Percentiles rank a stretch among this genome's conserved stretches.
phyloP scores from a whole-genome alignment of 208 protist species.

The Leishmania amazonensis region DNA sequence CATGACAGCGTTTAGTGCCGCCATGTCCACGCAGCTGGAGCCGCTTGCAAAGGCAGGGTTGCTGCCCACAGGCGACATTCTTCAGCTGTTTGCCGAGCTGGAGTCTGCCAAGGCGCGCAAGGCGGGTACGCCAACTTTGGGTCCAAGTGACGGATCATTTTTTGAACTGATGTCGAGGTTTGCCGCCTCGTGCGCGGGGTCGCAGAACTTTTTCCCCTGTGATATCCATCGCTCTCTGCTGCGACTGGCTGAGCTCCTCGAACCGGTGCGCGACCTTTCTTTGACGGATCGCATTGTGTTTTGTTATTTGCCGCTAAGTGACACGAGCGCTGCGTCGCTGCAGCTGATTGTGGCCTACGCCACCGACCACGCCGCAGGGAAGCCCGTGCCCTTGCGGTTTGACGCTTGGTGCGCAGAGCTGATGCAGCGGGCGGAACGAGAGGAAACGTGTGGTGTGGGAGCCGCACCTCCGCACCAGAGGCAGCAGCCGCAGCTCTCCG shows the following conservation, averaged over 20 bases:
- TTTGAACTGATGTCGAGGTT: constrained; percentile 43
- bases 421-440: neutral
- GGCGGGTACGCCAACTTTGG: neutral
- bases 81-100: constrained; percentile 71
- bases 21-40: constrained; percentile 21
- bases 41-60: constrained; percentile 60
- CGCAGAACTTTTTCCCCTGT: constrained; percentile 69
- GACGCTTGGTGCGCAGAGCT: constrained; percentile 36
- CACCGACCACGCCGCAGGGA: constrained; percentile 45
- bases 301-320: constrained; percentile 77
- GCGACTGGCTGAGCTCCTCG: constrained; percentile 58
- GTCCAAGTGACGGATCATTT: constrained; percentile 26
- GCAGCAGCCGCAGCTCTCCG: neutral
- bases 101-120: constrained; percentile 15
- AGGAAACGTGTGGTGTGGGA: neutral
- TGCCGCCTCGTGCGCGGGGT: constrained; percentile 33
- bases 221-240: constrained; percentile 74
- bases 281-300: constrained; percentile 76
- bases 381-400: constrained; percentile 45
- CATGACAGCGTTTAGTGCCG: constrained; percentile 18
- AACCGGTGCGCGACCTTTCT: constrained; percentile 44
- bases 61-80: constrained; percentile 72
- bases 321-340: constrained; percentile 44
- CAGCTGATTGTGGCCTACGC: constrained; percentile 57
- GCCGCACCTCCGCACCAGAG: neutral